Conservation (phyloP, 352 stramenopile genomes). For the Phytophthora meadii region DNA sequence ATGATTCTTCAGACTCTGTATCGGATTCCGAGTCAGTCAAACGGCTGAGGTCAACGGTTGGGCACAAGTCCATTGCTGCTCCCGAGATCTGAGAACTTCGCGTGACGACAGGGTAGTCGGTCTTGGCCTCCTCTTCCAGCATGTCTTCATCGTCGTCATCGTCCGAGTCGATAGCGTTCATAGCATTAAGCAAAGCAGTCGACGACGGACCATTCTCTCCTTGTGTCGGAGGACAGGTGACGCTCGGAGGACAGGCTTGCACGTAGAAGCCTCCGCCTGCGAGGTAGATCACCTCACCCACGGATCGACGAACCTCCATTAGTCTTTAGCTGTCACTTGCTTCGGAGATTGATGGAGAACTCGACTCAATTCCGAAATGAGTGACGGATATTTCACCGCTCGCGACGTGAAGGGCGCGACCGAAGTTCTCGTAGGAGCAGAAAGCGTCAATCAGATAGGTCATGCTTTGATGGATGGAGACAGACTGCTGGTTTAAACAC, state of each 20-base stretch:
- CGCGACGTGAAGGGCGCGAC: constrained; percentile 1
- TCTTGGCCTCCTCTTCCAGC: background rate
- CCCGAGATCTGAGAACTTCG: background rate
- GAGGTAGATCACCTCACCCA: constrained; percentile 4
- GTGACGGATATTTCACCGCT: constrained; percentile 12
- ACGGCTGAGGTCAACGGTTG: background rate
- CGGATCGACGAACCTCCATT: constrained; percentile 1
- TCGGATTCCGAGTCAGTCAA: constrained; percentile 8
- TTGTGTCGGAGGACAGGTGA: constrained; percentile 4
- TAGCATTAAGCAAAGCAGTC: background rate
- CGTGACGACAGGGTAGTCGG: background rate
- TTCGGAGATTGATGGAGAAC: constrained; percentile 21
- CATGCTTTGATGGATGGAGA: constrained; percentile 9
- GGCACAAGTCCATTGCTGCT: constrained; percentile 20
- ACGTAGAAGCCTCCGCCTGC: constrained; percentile 13
- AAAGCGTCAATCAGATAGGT: constrained; percentile 14
- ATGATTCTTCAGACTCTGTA: constrained; percentile 1
- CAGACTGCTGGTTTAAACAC: too few species aligned
- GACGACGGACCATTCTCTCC: too few species aligned
- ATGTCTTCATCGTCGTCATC: constrained; percentile 14
- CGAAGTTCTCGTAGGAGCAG: constrained; percentile 5
- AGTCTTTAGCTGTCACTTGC: constrained; percentile 6
- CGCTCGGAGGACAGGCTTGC: constrained; percentile 6
- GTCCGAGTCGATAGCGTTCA: constrained; percentile 9
- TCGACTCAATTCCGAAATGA: constrained; percentile 18